phyloP scores from a whole-genome alignment of 305 asterid species.

The Petunia hybrid region DNA sequence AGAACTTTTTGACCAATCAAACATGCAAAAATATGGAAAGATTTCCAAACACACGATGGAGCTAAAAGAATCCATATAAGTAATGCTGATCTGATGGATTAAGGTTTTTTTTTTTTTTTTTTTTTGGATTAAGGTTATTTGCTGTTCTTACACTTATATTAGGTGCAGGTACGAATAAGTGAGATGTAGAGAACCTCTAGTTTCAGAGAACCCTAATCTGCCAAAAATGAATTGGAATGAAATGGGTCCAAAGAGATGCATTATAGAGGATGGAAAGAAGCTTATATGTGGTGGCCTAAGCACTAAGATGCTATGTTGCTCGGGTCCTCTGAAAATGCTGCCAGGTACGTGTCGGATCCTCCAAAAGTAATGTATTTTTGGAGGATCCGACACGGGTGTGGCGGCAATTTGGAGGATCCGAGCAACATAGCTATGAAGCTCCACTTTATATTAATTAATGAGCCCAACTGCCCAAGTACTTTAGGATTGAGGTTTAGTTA shows the following conservation, averaged over 20 bases:
- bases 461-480: background rate
- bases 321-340: no score
- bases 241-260: background rate
- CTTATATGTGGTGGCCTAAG: background rate
- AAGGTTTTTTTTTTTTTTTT: background rate
- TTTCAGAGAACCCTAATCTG: background rate
- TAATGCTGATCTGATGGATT: background rate
- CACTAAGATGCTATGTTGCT: background rate
- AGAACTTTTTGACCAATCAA: no score
- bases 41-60: background rate
- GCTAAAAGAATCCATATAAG: no score
- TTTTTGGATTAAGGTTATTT: background rate
- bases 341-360: no score
- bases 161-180: background rate
- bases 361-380: no score
- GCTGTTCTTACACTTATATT: background rate
- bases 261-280: background rate
- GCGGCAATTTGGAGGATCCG: no score
- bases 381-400: no score
- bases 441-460: background rate
- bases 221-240: background rate
- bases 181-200: background rate
- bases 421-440: background rate
- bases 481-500: slow-evolving; percentile 1
- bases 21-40: no score